These are phyloP conservation scores for Spergularia azorica DNA, from an alignment of 179 eudicot genomes.

Conservation along the genomic window DNA sequence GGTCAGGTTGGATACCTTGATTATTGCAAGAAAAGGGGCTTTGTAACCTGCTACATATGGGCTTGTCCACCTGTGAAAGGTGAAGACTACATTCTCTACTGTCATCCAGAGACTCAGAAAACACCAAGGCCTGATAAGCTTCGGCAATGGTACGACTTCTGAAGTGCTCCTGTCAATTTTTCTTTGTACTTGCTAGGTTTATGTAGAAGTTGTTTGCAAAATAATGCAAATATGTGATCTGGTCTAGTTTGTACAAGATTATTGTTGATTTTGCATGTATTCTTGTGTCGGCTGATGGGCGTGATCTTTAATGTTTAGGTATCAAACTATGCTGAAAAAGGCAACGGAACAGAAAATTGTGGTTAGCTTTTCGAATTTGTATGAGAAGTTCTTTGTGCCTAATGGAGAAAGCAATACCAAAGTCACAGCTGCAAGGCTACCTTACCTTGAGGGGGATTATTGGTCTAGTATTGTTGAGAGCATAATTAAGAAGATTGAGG, in stretches of 20 bases:
- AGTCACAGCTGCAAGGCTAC: conserved; percentile 78
- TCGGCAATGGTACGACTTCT: conserved; percentile 62
- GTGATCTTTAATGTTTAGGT: conserved; percentile 47
- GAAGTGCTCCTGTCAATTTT: background rate
- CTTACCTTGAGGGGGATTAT: conserved; percentile 88
- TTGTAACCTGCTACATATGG: conserved; percentile 89
- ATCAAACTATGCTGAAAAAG: conserved; percentile 69
- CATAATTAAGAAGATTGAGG: conserved; percentile 51
- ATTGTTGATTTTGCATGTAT: background rate
- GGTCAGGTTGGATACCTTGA: conserved; percentile 87
- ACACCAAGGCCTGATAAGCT: conserved; percentile 75
- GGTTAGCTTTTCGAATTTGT: conserved; percentile 60
- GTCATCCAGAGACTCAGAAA: conserved; percentile 88
- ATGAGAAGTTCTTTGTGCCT: conserved; percentile 66
- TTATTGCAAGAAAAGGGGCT: conserved; percentile 89
- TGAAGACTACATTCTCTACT: conserved; percentile 77
- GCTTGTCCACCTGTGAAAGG: conserved; percentile 86
- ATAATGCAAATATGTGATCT: background rate
- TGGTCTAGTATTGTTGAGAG: conserved; percentile 72
- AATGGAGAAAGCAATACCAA: conserved; percentile 50
- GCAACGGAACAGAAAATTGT: conserved; percentile 59
- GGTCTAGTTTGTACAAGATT: background rate
- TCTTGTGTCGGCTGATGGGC: conserved; percentile 18
- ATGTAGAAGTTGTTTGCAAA: background rate
- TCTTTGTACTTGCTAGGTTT: background rate